These are phyloP conservation scores for Gnomoniopsis smithogilvyi DNA, from an alignment of 2,329 filamentous ascomycete species.

Conservation along the genomic window DNA sequence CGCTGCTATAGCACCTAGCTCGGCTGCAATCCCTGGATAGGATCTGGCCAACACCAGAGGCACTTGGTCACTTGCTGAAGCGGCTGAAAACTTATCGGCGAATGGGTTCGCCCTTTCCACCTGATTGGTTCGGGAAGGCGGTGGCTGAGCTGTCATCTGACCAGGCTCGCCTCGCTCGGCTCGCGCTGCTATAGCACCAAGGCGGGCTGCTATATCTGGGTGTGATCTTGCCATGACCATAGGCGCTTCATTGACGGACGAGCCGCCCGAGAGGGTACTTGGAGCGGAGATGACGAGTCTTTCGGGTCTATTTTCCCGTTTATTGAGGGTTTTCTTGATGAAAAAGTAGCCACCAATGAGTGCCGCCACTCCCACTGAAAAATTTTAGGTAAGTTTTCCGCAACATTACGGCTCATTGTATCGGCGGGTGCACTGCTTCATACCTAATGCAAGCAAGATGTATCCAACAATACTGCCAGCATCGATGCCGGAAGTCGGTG, in stretches of 20 bases:
- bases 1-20: neutral
- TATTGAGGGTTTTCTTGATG: neutral
- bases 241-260: neutral
- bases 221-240: neutral
- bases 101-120: neutral
- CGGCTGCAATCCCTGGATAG: neutral
- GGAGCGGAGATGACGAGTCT: neutral
- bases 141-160: neutral
- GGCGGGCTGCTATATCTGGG: neutral
- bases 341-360: neutral
- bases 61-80: neutral
- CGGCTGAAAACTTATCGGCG: no score
- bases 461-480: neutral
- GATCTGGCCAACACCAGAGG: neutral
- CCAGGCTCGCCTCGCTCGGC: neutral
- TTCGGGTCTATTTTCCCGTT: neutral
- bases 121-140: neutral
- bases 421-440: neutral
- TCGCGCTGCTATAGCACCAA: neutral
- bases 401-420: neutral
- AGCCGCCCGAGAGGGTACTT: neutral
- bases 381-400: neutral
- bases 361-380: neutral
- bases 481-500: neutral
- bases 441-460: neutral